Evolutionary conservation across 768 basidiomycete species (phyloP).

Genomic region (Pisolithus tinctorius): DNA sequence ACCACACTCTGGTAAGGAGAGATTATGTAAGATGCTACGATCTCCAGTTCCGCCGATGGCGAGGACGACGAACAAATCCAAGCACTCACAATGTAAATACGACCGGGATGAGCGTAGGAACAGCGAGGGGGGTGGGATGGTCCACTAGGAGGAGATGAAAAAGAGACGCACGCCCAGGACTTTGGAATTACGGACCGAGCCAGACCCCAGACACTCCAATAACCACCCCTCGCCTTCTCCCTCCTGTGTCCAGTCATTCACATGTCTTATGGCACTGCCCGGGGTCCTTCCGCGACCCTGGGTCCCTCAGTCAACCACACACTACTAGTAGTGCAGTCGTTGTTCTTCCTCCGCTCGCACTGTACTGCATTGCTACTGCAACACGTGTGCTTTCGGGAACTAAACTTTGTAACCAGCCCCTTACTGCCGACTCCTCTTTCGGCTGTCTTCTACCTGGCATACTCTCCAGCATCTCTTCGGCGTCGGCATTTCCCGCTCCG

Average conservation of each 20-base stretch:
- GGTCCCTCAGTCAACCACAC: too few relatives aligned
- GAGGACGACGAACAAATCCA: too few relatives aligned
- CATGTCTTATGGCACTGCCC: constrained; percentile 13
- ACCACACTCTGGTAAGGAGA: too few relatives aligned
- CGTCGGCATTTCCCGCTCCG: too few relatives aligned
- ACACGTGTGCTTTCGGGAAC: constrained; percentile 1
- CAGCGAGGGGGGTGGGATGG: too few relatives aligned
- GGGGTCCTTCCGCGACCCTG: constrained; percentile 11
- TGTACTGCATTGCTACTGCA: background rate
- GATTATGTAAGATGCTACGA: too few relatives aligned
- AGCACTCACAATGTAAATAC: too few relatives aligned
- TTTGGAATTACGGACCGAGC: constrained; percentile 7
- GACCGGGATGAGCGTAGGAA: too few relatives aligned
- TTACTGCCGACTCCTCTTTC: background rate
- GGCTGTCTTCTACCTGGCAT: background rate
- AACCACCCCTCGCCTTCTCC: background rate
- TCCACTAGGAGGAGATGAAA: too few relatives aligned
- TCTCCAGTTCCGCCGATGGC: too few relatives aligned
- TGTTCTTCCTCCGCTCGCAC: background rate
- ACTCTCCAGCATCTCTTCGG: background rate
- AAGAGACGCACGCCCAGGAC: background rate
- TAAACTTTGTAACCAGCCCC: background rate
- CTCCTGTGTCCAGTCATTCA: constrained; percentile 11
- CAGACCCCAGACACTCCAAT: constrained; percentile 1
- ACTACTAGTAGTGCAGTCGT: background rate